Evolutionary conservation across 352 stramenopile species (phyloP), one percentile per base, ranked within the genome.

Genomic region (Globisporangium cederbergense): DNA sequence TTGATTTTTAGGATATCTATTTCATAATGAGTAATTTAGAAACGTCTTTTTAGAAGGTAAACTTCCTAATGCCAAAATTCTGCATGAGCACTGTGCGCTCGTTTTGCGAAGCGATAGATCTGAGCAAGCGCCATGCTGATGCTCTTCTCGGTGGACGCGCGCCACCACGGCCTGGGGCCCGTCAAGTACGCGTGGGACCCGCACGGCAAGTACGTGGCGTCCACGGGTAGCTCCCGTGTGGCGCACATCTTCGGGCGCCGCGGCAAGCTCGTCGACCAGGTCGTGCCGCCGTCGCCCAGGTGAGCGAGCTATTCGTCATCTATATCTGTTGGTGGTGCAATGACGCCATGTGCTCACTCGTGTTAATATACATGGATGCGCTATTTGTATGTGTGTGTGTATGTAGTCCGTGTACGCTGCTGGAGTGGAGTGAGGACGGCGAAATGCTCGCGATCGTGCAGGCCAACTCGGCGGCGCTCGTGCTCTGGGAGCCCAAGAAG

Each of bases 111-210:
- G 51, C 8, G 34, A 40, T 40, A 40, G 34, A 40, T 40, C 34
- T 10, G 34, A 40, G 34, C 7, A 11, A 28, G 25, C 25, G 25
- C 56, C 43, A 93, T 93, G 84, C 73, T 91, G 62, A 88, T 89
- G 72, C 83, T 89, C 62, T 93, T 93, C 73, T 90, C 81, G 22
- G 82, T 93, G 28, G 84, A 93, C 65, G 78, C 83, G 65, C 80
- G 84, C 42, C 81, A 90, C 63, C 84, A 93, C 72, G 84, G 84
- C 64, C 70, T 64, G 3, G 84, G 84, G 3, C 78, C 81, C 43
- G 74, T 93, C 67, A 89, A 87, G 65, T 93, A 93, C 74, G 72
- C 77, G n/a, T 93, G 84, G 84, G 82, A 93, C 46, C 84, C 84
- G 14, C 79, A 82, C 32, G 84, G 81, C 61, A 83, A 83, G 68